Conservation (phyloP, 1,284 basidiomycete species). For the Lignosus rhinocerotis region DNA sequence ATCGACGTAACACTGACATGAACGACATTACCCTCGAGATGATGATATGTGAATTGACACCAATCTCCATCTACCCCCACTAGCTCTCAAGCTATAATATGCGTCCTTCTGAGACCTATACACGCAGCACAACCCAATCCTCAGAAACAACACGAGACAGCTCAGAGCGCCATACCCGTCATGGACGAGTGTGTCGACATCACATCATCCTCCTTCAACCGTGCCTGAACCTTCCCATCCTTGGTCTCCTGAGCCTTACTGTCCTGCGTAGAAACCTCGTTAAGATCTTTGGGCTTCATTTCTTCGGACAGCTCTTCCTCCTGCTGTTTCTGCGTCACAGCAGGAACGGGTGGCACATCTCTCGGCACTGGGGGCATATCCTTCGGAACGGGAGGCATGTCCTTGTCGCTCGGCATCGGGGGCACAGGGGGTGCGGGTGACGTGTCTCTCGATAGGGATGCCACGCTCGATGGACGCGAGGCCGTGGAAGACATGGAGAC, state of each 20-base stretch:
- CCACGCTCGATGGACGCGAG: slow-evolving; percentile 12
- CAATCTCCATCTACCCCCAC: background rate
- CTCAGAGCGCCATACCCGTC: slow-evolving; percentile 18
- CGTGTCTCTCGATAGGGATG: slow-evolving; percentile 14
- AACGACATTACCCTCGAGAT: background rate
- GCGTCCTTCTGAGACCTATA: too few species aligned
- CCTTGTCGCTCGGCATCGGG: slow-evolving; percentile 9
- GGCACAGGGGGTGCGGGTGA: slow-evolving; percentile 19
- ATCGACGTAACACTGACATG: slow-evolving; percentile 4
- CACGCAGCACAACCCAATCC: too few species aligned
- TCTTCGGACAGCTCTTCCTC: slow-evolving; percentile 2
- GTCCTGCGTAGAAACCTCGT: slow-evolving; percentile 14
- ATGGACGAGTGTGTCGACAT: slow-evolving; percentile 24
- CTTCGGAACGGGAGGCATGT: slow-evolving; percentile 13
- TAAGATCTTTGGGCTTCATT: slow-evolving; percentile 21
- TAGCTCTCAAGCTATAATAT: too few species aligned
- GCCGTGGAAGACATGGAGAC: slow-evolving; percentile 31
- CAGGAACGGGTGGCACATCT: slow-evolving; percentile 9
- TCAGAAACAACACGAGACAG: background rate
- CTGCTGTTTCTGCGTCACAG: slow-evolving; percentile 3
- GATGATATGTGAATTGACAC: background rate
- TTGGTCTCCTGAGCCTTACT: slow-evolving; percentile 1
- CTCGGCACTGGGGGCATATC: slow-evolving; percentile 13
- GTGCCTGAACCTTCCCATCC: slow-evolving; percentile 9
- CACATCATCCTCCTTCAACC: slow-evolving; percentile 20